Evolutionary conservation across 83 land plant genomes (phyloP).

Genomic region (Picea abies): DNA sequence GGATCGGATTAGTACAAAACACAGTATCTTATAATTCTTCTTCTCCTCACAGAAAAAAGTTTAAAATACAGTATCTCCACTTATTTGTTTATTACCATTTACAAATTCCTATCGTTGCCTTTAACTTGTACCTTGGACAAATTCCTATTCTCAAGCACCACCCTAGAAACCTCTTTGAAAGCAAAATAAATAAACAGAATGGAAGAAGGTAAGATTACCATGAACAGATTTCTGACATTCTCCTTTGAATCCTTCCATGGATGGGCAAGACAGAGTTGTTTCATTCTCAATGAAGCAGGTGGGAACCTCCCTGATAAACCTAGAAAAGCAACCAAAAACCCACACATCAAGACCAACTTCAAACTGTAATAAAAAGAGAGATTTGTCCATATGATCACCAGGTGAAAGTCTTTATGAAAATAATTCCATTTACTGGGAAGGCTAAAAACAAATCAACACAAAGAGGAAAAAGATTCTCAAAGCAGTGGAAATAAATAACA

Average conservation of each 20-base stretch:
- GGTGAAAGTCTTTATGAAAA: too few relatives aligned
- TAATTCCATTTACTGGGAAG: too few relatives aligned
- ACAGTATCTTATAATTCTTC: background rate
- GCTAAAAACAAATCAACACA: too few relatives aligned
- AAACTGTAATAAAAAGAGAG: too few relatives aligned
- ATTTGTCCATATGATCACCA: too few relatives aligned
- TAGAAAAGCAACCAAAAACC: too few relatives aligned
- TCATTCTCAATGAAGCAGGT: constrained; percentile 64
- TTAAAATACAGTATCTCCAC: background rate
- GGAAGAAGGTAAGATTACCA: constrained; percentile 30
- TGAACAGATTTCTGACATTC: constrained; percentile 58
- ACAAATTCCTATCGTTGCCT: background rate
- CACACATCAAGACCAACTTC: too few relatives aligned
- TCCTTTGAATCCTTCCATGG: constrained; percentile 76
- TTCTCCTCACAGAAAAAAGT: background rate
- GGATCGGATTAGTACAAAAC: background rate
- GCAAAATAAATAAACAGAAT: background rate
- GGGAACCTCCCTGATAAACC: constrained; percentile 49
- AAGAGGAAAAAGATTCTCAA: too few relatives aligned
- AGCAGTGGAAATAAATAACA: too few relatives aligned
- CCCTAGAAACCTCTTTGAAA: background rate
- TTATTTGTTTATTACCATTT: background rate
- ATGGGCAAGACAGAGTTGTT: constrained; percentile 42
- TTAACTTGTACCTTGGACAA: background rate
- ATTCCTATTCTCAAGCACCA: background rate